Conservation (phyloP, 441 rosid species). For the Erodium trifolium region DNA sequence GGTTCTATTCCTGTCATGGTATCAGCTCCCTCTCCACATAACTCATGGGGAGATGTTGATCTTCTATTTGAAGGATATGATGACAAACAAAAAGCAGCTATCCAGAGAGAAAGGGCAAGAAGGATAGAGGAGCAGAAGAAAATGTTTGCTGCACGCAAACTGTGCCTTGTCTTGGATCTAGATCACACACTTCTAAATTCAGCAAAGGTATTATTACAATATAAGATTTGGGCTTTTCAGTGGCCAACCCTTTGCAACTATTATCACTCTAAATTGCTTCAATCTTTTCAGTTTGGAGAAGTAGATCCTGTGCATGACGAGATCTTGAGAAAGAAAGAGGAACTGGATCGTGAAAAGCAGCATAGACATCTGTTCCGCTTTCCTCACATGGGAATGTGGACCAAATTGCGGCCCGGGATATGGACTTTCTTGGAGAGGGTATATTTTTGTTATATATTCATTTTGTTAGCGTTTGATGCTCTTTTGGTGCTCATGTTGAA, state of each 20-base stretch:
- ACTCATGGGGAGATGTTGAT: slow-evolving; percentile 80
- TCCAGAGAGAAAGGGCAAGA: slow-evolving; percentile 85
- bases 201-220: slow-evolving; percentile 55
- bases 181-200: slow-evolving; percentile 99
- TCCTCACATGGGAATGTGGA: slow-evolving; percentile 99
- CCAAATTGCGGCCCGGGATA: slow-evolving; percentile 93
- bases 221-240: neutral
- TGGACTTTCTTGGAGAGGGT: slow-evolving; percentile 97
- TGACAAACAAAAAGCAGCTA: slow-evolving; percentile 83
- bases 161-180: slow-evolving; percentile 93
- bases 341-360: slow-evolving; percentile 86
- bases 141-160: slow-evolving; percentile 81
- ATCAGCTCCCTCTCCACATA: slow-evolving; percentile 37
- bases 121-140: slow-evolving; percentile 93
- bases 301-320: slow-evolving; percentile 84
- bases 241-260: slow-evolving; percentile 2
- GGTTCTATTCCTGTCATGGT: slow-evolving; percentile 31
- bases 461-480: neutral
- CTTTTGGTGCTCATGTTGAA: slow-evolving; percentile 7
- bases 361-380: slow-evolving; percentile 81
- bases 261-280: slow-evolving; percentile 11
- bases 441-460: slow-evolving; percentile 1
- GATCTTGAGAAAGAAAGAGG: slow-evolving; percentile 38
- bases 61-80: slow-evolving; percentile 30
- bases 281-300: slow-evolving; percentile 59